A percentile compares a stretch with the other conserved stretches of the same genome.
phyloP scores from a whole-genome alignment of 2,329 filamentous ascomycete species.

The Fusarium cyanostomum region DNA sequence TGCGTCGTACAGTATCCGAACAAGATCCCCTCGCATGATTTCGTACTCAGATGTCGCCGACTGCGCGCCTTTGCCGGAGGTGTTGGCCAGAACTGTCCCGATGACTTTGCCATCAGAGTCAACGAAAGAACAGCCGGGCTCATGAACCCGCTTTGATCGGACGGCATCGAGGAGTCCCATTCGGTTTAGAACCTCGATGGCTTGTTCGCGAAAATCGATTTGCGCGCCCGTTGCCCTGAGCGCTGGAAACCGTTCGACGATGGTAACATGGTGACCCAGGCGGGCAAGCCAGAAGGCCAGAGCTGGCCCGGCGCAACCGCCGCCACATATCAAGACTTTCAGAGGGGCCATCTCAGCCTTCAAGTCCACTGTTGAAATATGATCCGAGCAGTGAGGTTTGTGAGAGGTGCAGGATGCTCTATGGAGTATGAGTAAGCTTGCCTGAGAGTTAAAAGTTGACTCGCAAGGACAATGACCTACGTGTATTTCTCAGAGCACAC shows the following conservation, averaged over 20 bases:
- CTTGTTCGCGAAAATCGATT: conserved; percentile 28
- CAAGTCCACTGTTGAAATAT: neutral
- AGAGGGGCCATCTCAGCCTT: conserved; percentile 8
- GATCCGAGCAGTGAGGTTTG: too few relatives aligned
- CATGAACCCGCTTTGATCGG: conserved; percentile 14
- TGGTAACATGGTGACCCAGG: conserved; percentile 46
- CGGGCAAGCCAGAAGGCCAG: conserved; percentile 46
- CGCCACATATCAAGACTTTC: conserved; percentile 45
- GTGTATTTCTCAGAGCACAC: too few relatives aligned
- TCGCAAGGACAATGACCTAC: too few relatives aligned
- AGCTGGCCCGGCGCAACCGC: conserved; percentile 47
- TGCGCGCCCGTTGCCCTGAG: conserved; percentile 23
- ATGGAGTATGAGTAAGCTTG: neutral
- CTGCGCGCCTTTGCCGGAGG: conserved; percentile 37
- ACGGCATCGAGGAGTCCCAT: conserved; percentile 14
- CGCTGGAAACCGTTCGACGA: conserved; percentile 51
- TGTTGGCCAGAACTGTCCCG: conserved; percentile 22
- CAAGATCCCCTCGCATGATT: conserved; percentile 64
- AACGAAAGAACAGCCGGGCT: conserved; percentile 15
- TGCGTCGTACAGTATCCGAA: conserved; percentile 51
- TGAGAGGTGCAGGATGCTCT: neutral
- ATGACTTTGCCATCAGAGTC: conserved; percentile 9
- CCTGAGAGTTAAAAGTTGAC: too few relatives aligned
- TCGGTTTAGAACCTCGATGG: conserved; percentile 13
- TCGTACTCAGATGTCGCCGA: conserved; percentile 60